phyloP scores from a whole-genome alignment of 495 filamentous ascomycete genomes.

The Lasiosphaeriaceae sp. region DNA sequence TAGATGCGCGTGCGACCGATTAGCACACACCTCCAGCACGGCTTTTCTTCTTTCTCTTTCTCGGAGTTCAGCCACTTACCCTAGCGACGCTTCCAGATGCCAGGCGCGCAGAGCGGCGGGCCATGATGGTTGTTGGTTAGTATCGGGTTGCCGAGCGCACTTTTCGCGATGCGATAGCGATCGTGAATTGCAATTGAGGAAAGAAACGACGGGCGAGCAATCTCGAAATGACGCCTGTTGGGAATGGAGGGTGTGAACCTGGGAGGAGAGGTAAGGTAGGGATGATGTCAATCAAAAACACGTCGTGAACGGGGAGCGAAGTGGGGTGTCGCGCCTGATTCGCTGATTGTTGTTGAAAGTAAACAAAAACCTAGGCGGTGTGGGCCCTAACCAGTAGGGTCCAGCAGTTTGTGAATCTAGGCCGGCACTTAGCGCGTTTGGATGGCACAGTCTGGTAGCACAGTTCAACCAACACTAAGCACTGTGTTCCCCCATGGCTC shows the following conservation, averaged over 20 bases:
- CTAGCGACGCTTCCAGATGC: slow-evolving; percentile 33
- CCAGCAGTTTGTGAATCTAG: no score
- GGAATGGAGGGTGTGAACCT: slow-evolving; percentile 7
- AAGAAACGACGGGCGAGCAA: not conserved
- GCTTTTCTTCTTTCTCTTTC: slow-evolving; percentile 12
- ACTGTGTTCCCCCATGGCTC: no score
- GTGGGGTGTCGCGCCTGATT: slow-evolving; percentile 25
- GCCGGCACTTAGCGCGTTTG: no score
- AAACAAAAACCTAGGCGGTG: slow-evolving; percentile 25
- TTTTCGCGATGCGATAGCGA: not conserved
- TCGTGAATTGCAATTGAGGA: not conserved
- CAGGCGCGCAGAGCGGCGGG: slow-evolving; percentile 47
- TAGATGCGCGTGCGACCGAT: slow-evolving; percentile 6
- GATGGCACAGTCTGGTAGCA: slow-evolving; percentile 1
- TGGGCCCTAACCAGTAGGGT: not conserved
- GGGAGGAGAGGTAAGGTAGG: slow-evolving; percentile 11
- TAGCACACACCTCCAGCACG: not conserved
- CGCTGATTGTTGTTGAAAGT: slow-evolving; percentile 19
- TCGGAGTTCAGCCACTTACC: slow-evolving; percentile 29
- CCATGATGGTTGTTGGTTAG: slow-evolving; percentile 26
- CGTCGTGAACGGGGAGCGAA: slow-evolving; percentile 10
- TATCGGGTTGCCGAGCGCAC: no score
- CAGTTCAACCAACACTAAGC: not conserved
- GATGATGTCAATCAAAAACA: slow-evolving; percentile 25
- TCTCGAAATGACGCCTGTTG: slow-evolving; percentile 18